Evolutionary conservation across 2,329 filamentous ascomycete genomes (phyloP), one percentile per base, ranked within the genome.

Genomic region (Coleophoma crateriformis): DNA sequence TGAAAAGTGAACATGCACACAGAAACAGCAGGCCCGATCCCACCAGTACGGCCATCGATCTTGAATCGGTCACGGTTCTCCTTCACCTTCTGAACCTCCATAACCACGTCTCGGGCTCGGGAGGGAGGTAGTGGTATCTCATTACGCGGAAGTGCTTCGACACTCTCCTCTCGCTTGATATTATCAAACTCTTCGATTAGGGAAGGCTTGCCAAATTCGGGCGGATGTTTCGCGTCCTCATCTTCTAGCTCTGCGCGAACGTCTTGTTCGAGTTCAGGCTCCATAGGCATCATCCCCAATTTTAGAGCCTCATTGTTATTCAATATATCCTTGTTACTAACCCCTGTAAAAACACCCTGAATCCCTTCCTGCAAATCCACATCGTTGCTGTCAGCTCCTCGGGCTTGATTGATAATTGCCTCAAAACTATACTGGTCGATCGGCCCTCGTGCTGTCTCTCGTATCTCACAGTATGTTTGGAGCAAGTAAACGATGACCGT

Each of bases 1-100:
- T 99, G 94, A 64, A 97, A 96, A 1, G 94, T 99, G 66, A 95
- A 96, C 88, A 97, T 97, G 74, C 89, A 94, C 20, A 95, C 85
- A 61, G 90, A 95, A 52, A 96, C 77, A 22, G 85, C 84, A 48
- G 90, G 82, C 13, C 91, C 90, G 46, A 91, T 79, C 8, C 91
- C 92, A 14, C 90, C 88, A 12, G 88, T 92, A 33, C 87, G 82
- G 17, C 85, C 82, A 52, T 95, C 88, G 50, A 97, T 92, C 64
- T 83, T 87, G 67, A 96, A 95, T 15, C 92, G 81, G 62, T 97
- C 92, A 19, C 94, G 84, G 62, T 95, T 89, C 67, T 99, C 94
- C 56, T 90, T 88, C 10, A 97, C 83, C 65, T 92, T 94, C 63
- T 94, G 89, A 61, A 97, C 90, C 67, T 97, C 94, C 72, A 96